These are phyloP conservation scores for Starmerella bacillaris DNA, from an alignment of 805 yeast species.

Conservation along the genomic window DNA sequence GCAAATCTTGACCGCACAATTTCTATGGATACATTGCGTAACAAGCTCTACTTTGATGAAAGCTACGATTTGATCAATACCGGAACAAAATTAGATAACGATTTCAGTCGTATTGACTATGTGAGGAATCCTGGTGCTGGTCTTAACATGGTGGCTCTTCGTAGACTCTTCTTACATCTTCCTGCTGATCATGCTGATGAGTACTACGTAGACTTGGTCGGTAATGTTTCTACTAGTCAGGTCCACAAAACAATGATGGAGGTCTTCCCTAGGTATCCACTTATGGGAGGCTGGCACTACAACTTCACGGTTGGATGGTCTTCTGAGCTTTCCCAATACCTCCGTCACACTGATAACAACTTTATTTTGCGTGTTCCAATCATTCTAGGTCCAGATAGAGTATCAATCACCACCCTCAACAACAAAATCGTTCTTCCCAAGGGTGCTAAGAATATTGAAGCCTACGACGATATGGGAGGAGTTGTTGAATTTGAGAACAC, in stretches of 20 bases:
- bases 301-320: slow-evolving; percentile 95
- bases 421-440: slow-evolving; percentile 68
- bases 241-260: slow-evolving; percentile 27
- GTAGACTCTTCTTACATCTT: slow-evolving; percentile 41
- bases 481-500: slow-evolving; percentile 1
- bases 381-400: slow-evolving; percentile 49
- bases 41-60: slow-evolving; percentile 61
- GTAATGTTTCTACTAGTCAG: slow-evolving; percentile 67
- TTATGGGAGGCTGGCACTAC: slow-evolving; percentile 91
- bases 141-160: slow-evolving; percentile 40
- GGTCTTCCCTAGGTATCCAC: slow-evolving; percentile 76
- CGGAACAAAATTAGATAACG: slow-evolving; percentile 44
- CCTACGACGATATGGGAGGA: slow-evolving; percentile 33
- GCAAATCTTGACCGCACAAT: slow-evolving; percentile 47
- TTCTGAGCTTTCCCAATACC: slow-evolving; percentile 35
- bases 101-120: slow-evolving; percentile 65
- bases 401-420: slow-evolving; percentile 40
- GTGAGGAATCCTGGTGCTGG: slow-evolving; percentile 33
- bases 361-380: slow-evolving; percentile 48
- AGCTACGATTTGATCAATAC: slow-evolving; percentile 61
- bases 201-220: slow-evolving; percentile 77
- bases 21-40: slow-evolving; percentile 80
- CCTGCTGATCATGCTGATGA: slow-evolving; percentile 39
- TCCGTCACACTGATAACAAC: slow-evolving; percentile 31
- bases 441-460: slow-evolving; percentile 44